Evolutionary conservation across 2,329 filamentous ascomycete genomes (phyloP), one percentile per base, ranked within the genome.

Genomic region (Aspergillus candidus): DNA sequence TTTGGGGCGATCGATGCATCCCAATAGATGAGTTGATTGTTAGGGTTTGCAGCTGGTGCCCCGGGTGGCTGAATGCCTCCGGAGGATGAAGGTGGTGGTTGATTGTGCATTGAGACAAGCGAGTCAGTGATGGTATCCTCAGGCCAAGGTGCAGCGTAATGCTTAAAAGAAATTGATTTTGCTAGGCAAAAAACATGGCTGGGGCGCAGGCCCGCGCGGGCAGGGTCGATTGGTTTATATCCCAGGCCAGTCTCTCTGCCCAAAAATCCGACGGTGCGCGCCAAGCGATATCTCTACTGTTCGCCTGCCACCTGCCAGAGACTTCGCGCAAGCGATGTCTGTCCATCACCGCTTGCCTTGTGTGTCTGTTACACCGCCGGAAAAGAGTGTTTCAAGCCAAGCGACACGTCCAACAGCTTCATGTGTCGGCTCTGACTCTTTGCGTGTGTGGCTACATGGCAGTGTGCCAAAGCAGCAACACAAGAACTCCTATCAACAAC

Each of bases 11-110:
- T 30, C 18, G 47, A 32, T 15, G 40, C 38, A 35, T 47, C 49
- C 48, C 51, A 43, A 27, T 48, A 43, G 32, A 46, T 46, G 34
- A 47, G 38, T 32, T 41, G 34, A 36, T 50, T 45, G 39, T 43
- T 48, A 27, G 22, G 7, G 38, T 32, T 39, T 14, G 44, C 5
- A 4, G 32, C 32, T 15, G 36, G 6, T 7, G 18, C 18, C 18
- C 6, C 18, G 6, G 27, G 32, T 10, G 35, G 47, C 15, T 15
- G 36, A 15, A 52, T 47, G 27, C 44, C 47, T 6, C 33, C 36
- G 13, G 44, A 40, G 36, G 42, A 15, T 7, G 43, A 32, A 4
- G 41, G 7, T 33, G 45, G 41, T 14, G 6, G 22, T 27, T 29
- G 31, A 30, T 48, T 18, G 18, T 37, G 47, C 52, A 55, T 55